Base-by-base conservation (phyloP, 2,329 filamentous ascomycete species). In the Diaporthe humulicola region DNA sequence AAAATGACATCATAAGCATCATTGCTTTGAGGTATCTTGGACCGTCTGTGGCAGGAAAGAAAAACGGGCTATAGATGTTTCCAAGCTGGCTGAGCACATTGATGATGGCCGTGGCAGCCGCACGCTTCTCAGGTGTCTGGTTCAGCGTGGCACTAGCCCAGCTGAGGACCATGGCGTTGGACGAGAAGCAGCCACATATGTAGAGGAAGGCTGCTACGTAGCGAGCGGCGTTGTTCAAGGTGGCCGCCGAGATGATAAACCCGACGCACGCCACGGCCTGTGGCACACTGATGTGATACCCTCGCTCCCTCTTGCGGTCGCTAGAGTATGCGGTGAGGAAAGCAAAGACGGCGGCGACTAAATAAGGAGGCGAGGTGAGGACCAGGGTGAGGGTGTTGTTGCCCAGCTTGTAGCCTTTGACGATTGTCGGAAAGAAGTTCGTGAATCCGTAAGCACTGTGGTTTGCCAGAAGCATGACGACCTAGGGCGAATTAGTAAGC, bases 311-410 rank as follows among this genome's bases (percentile, higher is more conserved):
- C 77, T 84, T 82, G 6, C 81, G 80, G 2, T 85, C 86, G 0
- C 86, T 87, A 1, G 82, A 86, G 77, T 84, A 83, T 1, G 84
- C 86, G 6, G 83, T 82, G 2, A 83, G 73, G 57, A 87, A 84
- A 8, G 85, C 85, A 14, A 83, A 82, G 38, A 83, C 82, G 4
- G 83, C 85, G 0, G 87, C 86, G 22, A 87, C 78, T 0, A 87
- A 79, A 77, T 87, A 89, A 0, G 87, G 87, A 0, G 87, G 87
- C 70, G 82, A 83, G 36, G 84, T 86, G 17, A 87, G 82, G 4
- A 85, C 83, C 2, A 87, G 80, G 1, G 85, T 86, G 40, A 85
- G 83, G 0, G 83, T 86, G 2, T 76, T 80, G 57, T 77, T 81
- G 78, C 83, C 83, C 1, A 87, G 81, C 1, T 82, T 84, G 83